Percentiles rank a stretch among this genome's conserved stretches.
phyloP scores from a whole-genome alignment of 805 yeast genomes.

The Suhomyces sp. region DNA sequence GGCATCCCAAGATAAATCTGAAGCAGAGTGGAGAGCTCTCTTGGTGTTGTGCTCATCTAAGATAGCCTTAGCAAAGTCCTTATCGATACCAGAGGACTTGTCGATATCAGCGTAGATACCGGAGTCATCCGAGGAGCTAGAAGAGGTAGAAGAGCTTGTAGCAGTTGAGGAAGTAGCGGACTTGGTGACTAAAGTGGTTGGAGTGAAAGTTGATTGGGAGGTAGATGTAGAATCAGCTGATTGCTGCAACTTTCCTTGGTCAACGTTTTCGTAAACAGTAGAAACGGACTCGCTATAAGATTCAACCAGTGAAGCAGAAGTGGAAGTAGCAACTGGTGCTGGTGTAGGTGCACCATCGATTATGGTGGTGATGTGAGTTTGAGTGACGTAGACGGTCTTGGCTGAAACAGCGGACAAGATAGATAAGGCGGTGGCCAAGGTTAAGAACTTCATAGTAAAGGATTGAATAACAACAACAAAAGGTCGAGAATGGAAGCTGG shows the following conservation, averaged over 20 bases:
- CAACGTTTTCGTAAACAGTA: conserved; percentile 3
- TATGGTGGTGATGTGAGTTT: conserved; percentile 24
- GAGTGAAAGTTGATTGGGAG: neutral
- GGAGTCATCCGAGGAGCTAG: conserved; percentile 9
- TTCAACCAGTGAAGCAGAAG: conserved; percentile 3
- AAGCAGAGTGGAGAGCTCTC: conserved; percentile 53
- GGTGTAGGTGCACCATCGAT: conserved; percentile 14
- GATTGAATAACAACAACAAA: conserved; percentile 4
- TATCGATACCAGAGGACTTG: conserved; percentile 13
- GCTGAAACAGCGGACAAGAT: conserved; percentile 21
- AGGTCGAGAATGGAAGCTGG: neutral
- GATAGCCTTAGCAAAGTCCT: conserved; percentile 42
- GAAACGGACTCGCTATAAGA: neutral
- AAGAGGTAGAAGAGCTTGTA: conserved; percentile 17
- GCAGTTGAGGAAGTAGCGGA: conserved; percentile 13
- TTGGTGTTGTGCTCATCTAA: conserved; percentile 59
- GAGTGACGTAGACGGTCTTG: conserved; percentile 25
- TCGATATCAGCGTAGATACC: conserved; percentile 20
- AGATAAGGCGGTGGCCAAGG: conserved; percentile 20
- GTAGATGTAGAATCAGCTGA: conserved; percentile 8
- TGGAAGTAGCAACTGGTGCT: conserved; percentile 8
- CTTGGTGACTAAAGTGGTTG: conserved; percentile 11
- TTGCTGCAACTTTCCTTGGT: conserved; percentile 3
- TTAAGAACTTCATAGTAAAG: conserved; percentile 19
- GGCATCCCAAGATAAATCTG: conserved; percentile 53